Conservation (phyloP, 2,329 filamentous ascomycete species). For the Diaporthe velutina region DNA sequence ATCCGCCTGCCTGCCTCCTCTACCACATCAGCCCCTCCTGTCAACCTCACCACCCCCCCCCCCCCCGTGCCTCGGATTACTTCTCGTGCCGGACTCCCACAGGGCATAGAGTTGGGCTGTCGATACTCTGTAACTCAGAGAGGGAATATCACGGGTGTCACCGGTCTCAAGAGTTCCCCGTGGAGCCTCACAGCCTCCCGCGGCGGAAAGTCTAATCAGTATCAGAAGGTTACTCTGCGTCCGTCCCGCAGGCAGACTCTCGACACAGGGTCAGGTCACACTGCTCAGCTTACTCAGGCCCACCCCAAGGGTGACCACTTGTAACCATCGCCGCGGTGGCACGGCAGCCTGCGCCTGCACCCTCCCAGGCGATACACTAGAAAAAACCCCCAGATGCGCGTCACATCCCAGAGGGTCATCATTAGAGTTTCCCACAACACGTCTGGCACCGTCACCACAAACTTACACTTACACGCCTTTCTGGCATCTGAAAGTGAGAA, state of each 20-base stretch:
- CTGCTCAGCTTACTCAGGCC: conserved; percentile 26
- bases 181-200: conserved; percentile 11
- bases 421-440: conserved; percentile 8
- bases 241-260: neutral
- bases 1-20: neutral
- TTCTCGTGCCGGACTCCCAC: neutral
- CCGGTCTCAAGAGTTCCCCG: neutral
- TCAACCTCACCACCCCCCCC: too few relatives aligned
- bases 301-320: conserved; percentile 21
- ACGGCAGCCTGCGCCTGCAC: conserved; percentile 9
- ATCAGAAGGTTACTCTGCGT: conserved; percentile 20
- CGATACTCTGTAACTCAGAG: conserved; percentile 4
- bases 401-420: conserved; percentile 1
- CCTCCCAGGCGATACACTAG: neutral
- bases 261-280: conserved; percentile 8
- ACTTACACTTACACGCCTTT: neutral
- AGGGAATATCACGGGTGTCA: neutral
- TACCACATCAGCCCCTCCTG: neutral
- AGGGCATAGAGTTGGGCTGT: conserved; percentile 16
- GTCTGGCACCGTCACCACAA: neutral
- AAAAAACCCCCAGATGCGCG: neutral
- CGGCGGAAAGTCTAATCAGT: conserved; percentile 15
- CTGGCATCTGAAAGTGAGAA: conserved; percentile 23
- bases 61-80: neutral
- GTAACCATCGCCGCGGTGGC: neutral